Percentiles rank a stretch among this genome's conserved stretches.
Conservation (phyloP, 2,329 filamentous ascomycete species). For the Xylariaceae sp. region DNA sequence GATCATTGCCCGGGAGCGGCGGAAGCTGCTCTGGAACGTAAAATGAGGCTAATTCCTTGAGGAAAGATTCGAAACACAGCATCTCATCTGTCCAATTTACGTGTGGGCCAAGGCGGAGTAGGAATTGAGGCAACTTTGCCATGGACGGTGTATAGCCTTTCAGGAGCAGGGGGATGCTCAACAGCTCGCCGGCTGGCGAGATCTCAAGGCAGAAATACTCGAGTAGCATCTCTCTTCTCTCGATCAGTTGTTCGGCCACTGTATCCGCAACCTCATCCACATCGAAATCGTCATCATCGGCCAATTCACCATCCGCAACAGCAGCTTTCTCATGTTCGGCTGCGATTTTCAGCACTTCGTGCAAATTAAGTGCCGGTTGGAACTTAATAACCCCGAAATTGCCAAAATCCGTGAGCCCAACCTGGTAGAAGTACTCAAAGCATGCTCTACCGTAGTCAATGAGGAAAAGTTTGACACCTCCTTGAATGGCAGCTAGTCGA, state of each 20-base stretch:
- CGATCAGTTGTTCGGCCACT: constrained; percentile 70
- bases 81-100: constrained; percentile 88
- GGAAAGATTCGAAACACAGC: constrained; percentile 79
- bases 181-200: constrained; percentile 73
- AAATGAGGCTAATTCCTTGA: constrained; percentile 85
- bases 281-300: constrained; percentile 61
- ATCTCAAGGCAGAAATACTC: constrained; percentile 94
- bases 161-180: constrained; percentile 79
- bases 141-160: constrained; percentile 88
- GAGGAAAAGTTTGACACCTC: constrained; percentile 87
- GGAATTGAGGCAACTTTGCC: constrained; percentile 84
- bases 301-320: constrained; percentile 32
- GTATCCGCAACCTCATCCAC: constrained; percentile 66
- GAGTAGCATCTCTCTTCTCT: constrained; percentile 79
- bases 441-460: constrained; percentile 88
- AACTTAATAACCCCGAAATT: constrained; percentile 90
- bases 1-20: constrained; percentile 35
- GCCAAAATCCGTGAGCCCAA: constrained; percentile 91
- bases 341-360: constrained; percentile 71
- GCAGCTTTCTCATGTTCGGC: constrained; percentile 69
- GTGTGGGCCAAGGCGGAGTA: constrained; percentile 84
- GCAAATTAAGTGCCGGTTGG: constrained; percentile 71
- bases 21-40: constrained; percentile 89
- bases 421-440: constrained; percentile 93
- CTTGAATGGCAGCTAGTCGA: constrained; percentile 89